Evolutionary conservation across 805 yeast genomes (phyloP).

Genomic region (Barnettozyma botsteinii): DNA sequence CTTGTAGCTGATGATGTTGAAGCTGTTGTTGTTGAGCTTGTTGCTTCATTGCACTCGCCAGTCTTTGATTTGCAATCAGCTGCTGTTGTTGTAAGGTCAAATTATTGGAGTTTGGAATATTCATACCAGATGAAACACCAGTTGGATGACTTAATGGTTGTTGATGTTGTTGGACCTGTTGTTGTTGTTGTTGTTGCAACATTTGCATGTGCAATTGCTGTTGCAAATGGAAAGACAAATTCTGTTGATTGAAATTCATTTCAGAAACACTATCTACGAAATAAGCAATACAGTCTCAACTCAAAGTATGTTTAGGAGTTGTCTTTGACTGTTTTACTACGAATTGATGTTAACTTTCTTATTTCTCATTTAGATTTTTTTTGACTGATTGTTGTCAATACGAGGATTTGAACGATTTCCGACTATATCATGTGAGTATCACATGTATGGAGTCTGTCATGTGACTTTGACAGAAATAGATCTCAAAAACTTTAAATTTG

Average conservation of each 20-base stretch:
- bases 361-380: too few species aligned
- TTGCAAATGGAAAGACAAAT: slow-evolving; percentile 18
- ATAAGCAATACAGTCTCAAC: too few species aligned
- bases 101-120: slow-evolving; percentile 5
- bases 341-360: too few species aligned
- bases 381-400: too few species aligned
- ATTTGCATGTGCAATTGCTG: slow-evolving; percentile 20
- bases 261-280: neutral
- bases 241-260: slow-evolving; percentile 11
- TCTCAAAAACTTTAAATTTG: too few species aligned
- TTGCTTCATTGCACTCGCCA: slow-evolving; percentile 17
- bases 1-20: slow-evolving; percentile 33
- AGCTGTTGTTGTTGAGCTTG: slow-evolving; percentile 19
- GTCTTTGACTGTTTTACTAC: too few species aligned
- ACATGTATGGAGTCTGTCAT: too few species aligned
- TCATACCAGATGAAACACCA: slow-evolving; percentile 7
- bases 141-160: slow-evolving; percentile 3
- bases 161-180: slow-evolving; percentile 12
- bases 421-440: too few species aligned
- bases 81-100: slow-evolving; percentile 21
- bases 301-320: too few species aligned
- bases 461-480: too few species aligned
- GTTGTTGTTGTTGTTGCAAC: slow-evolving; percentile 12
- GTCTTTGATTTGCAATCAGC: slow-evolving; percentile 19
- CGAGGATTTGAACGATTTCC: too few species aligned